Conservation (phyloP, 2,329 filamentous ascomycete species). For the Botrytis galanthina region DNA sequence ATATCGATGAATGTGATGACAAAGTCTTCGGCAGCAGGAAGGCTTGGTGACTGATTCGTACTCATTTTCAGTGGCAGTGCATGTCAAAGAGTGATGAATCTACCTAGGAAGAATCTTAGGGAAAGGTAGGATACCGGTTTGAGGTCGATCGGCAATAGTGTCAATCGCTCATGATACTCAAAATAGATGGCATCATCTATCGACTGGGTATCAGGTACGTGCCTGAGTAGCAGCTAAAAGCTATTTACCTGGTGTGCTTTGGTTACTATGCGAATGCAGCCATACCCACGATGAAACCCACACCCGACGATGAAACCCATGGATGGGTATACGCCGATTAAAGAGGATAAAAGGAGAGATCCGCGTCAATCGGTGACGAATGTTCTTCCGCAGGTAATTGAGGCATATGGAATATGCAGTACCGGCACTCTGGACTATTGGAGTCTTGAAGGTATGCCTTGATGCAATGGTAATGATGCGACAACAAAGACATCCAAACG, state of each 20-base stretch:
- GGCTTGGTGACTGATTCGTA: slow-evolving; percentile 1
- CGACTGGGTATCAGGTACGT: not conserved
- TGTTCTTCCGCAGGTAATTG: not conserved
- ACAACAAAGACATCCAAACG: not conserved
- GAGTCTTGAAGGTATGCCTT: not conserved
- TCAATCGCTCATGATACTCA: not conserved
- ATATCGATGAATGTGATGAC: not conserved
- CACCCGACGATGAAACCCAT: not conserved
- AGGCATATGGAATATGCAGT: not conserved
- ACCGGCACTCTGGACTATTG: not conserved
- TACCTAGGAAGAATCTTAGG: not conserved
- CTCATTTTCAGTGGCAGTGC: slow-evolving; percentile 7
- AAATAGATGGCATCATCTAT: not conserved
- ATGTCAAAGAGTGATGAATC: not conserved
- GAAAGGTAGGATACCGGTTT: not conserved
- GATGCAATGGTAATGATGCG: not conserved
- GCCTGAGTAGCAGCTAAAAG: not conserved
- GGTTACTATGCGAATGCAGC: not conserved
- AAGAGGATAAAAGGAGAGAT: not conserved
- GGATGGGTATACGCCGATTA: not conserved
- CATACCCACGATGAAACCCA: too few species aligned
- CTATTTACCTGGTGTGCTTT: not conserved
- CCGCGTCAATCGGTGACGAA: not conserved
- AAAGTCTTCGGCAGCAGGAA: slow-evolving; percentile 9
- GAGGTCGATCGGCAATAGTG: not conserved